Evolutionary conservation across 129 eudicot species (phyloP).

Genomic region (Glebionis coronaria): DNA sequence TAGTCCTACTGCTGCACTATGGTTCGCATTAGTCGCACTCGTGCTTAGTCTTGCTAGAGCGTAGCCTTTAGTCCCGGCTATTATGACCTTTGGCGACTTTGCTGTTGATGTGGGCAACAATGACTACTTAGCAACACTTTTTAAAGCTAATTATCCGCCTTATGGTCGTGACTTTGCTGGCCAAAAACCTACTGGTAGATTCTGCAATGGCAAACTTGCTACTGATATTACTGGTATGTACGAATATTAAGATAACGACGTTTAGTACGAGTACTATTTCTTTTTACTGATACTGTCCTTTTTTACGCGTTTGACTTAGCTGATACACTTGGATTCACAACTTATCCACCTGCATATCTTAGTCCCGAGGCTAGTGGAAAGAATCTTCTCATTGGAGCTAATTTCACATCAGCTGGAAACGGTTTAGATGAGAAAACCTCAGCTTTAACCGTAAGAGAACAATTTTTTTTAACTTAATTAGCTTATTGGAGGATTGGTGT

Average conservation of each 20-base stretch:
- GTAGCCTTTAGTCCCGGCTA: conserved; percentile 77
- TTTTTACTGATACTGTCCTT: no score
- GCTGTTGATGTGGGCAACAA: conserved; percentile 87
- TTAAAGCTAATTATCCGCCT: conserved; percentile 85
- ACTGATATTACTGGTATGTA: conserved; percentile 75
- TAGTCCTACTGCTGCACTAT: no score
- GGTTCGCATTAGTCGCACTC: conserved; percentile 22
- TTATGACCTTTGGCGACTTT: conserved; percentile 81
- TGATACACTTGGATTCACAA: conserved; percentile 78
- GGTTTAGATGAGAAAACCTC: conserved; percentile 90
- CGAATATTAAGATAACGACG: not conserved
- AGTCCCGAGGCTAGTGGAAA: conserved; percentile 91
- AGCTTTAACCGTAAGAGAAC: conserved; percentile 40
- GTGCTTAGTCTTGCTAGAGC: conserved; percentile 31
- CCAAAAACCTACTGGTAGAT: conserved; percentile 78
- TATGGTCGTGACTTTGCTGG: conserved; percentile 78
- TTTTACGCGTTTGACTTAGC: conserved; percentile 13
- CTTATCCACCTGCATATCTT: conserved; percentile 79
- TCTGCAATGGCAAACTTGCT: conserved; percentile 93
- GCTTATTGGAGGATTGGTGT: no score
- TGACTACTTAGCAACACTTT: conserved; percentile 64
- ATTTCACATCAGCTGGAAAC: conserved; percentile 92
- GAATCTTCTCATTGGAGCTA: conserved; percentile 78
- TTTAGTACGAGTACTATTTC: no score
- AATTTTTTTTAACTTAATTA: not conserved